phyloP scores from a whole-genome alignment of 371 early-diverging fungal genomes.

The Mucor sp. region DNA sequence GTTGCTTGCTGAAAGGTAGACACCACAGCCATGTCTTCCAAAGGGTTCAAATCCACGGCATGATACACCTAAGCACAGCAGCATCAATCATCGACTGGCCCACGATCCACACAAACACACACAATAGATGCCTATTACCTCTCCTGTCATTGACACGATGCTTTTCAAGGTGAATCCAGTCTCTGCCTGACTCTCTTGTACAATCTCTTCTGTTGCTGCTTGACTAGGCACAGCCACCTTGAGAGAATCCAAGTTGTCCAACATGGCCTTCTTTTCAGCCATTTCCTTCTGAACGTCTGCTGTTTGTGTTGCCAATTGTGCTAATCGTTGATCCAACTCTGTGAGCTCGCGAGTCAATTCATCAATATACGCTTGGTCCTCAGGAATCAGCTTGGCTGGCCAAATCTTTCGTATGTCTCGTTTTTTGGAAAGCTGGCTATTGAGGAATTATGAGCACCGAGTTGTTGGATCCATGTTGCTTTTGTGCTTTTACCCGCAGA shows the following conservation, averaged over 20 bases:
- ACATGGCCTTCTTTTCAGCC: neutral
- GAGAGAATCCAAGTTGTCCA: neutral
- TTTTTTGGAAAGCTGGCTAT: constrained; percentile 3
- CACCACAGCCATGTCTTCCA: constrained; percentile 7
- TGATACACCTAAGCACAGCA: neutral
- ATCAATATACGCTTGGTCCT: neutral
- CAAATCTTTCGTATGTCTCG: constrained; percentile 18
- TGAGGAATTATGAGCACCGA: neutral
- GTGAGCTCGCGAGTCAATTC: neutral
- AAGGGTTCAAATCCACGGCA: constrained; percentile 10
- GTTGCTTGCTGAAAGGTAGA: neutral
- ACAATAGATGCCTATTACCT: constrained; percentile 1
- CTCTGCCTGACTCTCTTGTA: neutral
- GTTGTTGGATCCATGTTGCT: neutral
- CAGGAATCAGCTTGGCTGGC: constrained; percentile 16
- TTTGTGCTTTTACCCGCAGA: constrained; percentile 18
- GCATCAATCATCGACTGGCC: neutral
- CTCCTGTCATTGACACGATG: neutral
- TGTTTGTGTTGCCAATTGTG: neutral
- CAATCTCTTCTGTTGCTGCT: neutral
- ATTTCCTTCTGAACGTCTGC: constrained; percentile 3
- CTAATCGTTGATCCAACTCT: neutral
- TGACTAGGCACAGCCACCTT: no score
- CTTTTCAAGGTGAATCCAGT: neutral
- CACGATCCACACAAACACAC: no score